Evolutionary conservation across 208 protist genomes (phyloP).

Genomic region (Trypanosoma mega): DNA sequence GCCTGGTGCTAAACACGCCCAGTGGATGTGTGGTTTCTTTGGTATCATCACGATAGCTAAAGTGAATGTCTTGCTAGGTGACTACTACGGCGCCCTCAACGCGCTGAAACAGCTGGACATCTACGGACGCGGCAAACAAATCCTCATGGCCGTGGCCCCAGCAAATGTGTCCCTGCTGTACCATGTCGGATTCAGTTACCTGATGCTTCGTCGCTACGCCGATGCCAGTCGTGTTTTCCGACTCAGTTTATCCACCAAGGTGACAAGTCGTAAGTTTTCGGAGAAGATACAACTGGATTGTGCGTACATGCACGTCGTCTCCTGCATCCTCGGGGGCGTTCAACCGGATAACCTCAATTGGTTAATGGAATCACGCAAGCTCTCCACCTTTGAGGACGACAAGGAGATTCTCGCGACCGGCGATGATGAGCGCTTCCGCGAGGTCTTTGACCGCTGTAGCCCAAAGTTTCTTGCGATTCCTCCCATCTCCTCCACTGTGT

Average conservation of each 20-base stretch:
- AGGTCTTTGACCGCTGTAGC: conserved; percentile 89
- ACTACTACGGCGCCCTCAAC: conserved; percentile 82
- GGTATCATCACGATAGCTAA: conserved; percentile 77
- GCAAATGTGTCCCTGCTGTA: conserved; percentile 82
- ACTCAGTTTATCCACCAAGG: conserved; percentile 64
- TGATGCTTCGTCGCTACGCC: conserved; percentile 90
- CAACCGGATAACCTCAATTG: conserved; percentile 63
- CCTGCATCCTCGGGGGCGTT: conserved; percentile 83
- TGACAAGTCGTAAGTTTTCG: conserved; percentile 73
- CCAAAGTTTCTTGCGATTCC: conserved; percentile 88
- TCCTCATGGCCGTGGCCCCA: conserved; percentile 64
- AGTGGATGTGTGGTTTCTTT: conserved; percentile 81
- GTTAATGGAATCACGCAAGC: conserved; percentile 55
- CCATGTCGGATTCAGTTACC: conserved; percentile 89
- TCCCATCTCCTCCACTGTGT: conserved; percentile 40
- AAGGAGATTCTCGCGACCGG: conserved; percentile 73
- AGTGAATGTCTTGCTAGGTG: conserved; percentile 80
- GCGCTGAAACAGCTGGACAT: conserved; percentile 69
- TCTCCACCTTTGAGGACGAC: conserved; percentile 78
- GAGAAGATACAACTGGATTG: conserved; percentile 82
- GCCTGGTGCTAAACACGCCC: conserved; percentile 35
- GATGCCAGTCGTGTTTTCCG: conserved; percentile 84
- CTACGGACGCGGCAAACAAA: conserved; percentile 58
- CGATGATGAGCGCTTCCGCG: conserved; percentile 89
- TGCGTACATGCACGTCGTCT: conserved; percentile 79